Conservation (phyloP, 768 basidiomycete species). For the Baorangia bicolor region DNA sequence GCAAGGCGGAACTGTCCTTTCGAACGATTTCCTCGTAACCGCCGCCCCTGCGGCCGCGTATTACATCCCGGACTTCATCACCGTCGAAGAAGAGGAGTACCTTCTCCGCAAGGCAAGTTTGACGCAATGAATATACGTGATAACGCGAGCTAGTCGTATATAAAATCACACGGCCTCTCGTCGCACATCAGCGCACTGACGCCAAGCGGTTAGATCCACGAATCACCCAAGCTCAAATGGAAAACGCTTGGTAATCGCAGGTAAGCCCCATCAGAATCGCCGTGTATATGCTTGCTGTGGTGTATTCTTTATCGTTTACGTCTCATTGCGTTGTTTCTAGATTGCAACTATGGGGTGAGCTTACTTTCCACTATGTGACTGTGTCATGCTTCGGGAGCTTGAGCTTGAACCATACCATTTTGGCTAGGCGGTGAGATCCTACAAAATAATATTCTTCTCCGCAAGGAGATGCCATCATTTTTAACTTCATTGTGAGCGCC, state of each 20-base stretch:
- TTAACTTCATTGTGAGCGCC: slow-evolving; percentile 60
- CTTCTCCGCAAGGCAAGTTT: slow-evolving; percentile 67
- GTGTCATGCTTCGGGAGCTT: background rate
- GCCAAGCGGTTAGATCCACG: slow-evolving; percentile 55
- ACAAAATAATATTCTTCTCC: slow-evolving; percentile 63
- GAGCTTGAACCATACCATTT: slow-evolving; percentile 4
- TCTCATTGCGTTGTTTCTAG: slow-evolving; percentile 35
- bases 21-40: slow-evolving; percentile 12
- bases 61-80: slow-evolving; percentile 79
- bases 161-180: background rate
- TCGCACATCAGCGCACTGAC: slow-evolving; percentile 13
- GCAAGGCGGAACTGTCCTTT: slow-evolving; percentile 9
- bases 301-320: background rate
- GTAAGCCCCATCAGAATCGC: background rate
- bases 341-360: slow-evolving; percentile 70
- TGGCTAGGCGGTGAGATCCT: slow-evolving; percentile 70
- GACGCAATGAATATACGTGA: background rate
- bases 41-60: slow-evolving; percentile 43
- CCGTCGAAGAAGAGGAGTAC: slow-evolving; percentile 74
- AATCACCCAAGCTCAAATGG: slow-evolving; percentile 82
- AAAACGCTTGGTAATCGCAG: slow-evolving; percentile 45
- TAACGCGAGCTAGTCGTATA: background rate
- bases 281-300: slow-evolving; percentile 1
- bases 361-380: background rate
- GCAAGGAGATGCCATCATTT: slow-evolving; percentile 69